Evolutionary conservation across 371 early-diverging fungal species (phyloP).

Genomic region (Coemansia sp.): DNA sequence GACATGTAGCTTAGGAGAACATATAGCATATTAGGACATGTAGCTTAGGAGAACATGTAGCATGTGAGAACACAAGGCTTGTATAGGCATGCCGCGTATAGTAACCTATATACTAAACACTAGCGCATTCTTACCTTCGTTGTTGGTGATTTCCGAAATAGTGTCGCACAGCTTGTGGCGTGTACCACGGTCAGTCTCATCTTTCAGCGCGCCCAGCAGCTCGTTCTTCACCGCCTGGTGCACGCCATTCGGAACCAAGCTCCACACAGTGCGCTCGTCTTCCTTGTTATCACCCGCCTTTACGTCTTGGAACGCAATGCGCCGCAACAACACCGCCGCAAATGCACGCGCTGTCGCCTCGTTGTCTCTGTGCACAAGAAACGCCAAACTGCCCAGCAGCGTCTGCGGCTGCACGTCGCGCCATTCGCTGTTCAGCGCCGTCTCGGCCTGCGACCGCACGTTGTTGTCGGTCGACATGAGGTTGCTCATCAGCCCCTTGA

Average conservation of each 20-base stretch:
- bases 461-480: slow-evolving; percentile 59
- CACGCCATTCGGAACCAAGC: slow-evolving; percentile 63
- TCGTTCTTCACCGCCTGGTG: slow-evolving; percentile 67
- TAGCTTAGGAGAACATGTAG: background rate
- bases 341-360: slow-evolving; percentile 76
- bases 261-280: slow-evolving; percentile 67
- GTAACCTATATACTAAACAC: slow-evolving; percentile 43
- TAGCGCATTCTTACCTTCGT: slow-evolving; percentile 59
- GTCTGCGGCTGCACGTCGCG: slow-evolving; percentile 56
- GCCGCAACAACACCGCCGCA: slow-evolving; percentile 84
- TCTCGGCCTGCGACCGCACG: slow-evolving; percentile 59
- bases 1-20: background rate
- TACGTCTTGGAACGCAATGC: slow-evolving; percentile 73
- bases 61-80: too few species aligned
- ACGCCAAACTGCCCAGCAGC: slow-evolving; percentile 57
- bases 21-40: background rate
- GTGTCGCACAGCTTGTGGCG: slow-evolving; percentile 91
- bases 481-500: slow-evolving; percentile 53
- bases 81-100: too few species aligned
- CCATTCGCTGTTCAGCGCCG: slow-evolving; percentile 58
- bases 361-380: slow-evolving; percentile 51
- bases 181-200: slow-evolving; percentile 68
- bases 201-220: slow-evolving; percentile 73
- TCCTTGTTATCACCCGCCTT: slow-evolving; percentile 49
- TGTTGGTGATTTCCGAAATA: slow-evolving; percentile 79